These are phyloP conservation scores for Purshia tridentata DNA, from an alignment of 306 rosid species.

Conservation along the genomic window DNA sequence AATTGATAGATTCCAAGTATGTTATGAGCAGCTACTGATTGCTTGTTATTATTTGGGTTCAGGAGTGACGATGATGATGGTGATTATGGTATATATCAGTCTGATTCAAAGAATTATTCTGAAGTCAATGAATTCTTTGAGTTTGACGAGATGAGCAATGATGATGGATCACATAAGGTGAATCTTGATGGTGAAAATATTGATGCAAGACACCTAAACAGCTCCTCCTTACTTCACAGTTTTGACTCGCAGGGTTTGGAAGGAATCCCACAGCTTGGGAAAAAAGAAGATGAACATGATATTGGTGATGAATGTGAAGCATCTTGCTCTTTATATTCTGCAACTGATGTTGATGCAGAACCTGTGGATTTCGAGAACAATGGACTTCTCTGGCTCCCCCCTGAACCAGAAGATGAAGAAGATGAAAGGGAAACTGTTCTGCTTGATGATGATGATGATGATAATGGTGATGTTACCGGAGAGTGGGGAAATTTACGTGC, in stretches of 20 bases:
- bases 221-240: conserved; percentile 40
- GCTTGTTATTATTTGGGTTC: conserved; percentile 34
- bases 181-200: conserved; percentile 51
- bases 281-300: conserved; percentile 57
- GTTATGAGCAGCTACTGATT: conserved; percentile 25
- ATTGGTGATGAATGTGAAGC: conserved; percentile 60
- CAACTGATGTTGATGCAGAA: conserved; percentile 54
- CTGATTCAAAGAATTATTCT: conserved; percentile 53
- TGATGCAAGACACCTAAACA: conserved; percentile 32
- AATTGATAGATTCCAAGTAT: not conserved
- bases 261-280: conserved; percentile 36
- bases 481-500: conserved; percentile 72
- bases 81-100: conserved; percentile 54
- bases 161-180: conserved; percentile 44
- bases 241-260: conserved; percentile 56
- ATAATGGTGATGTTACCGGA: conserved; percentile 53
- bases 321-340: conserved; percentile 58
- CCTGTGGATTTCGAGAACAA: conserved; percentile 92
- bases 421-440: conserved; percentile 71
- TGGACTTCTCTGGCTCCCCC: conserved; percentile 97
- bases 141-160: conserved; percentile 53
- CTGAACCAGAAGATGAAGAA: conserved; percentile 95
- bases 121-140: conserved; percentile 54
- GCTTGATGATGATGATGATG: conserved; percentile 73
- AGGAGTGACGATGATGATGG: conserved; percentile 69